A percentile compares a stretch with the other conserved stretches of the same genome.
These are phyloP conservation scores for Aspergillus sclerotialis DNA, from an alignment of 2,329 filamentous ascomycete species.

Conservation along the genomic window DNA sequence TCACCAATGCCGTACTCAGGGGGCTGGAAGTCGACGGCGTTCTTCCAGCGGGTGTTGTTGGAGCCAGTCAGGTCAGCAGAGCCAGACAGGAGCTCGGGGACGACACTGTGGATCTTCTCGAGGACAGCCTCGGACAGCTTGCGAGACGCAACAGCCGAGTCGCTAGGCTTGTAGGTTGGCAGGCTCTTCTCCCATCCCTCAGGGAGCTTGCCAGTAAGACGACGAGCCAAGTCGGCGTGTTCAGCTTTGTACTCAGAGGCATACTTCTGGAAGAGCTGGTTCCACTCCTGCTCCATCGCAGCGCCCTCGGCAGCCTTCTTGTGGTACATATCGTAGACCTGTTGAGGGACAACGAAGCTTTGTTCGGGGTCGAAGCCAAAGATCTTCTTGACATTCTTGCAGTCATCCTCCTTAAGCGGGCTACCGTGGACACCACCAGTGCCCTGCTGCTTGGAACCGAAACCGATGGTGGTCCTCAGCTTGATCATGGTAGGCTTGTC, in stretches of 20 bases:
- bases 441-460: slow-evolving; percentile 85
- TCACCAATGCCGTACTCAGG: slow-evolving; percentile 77
- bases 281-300: slow-evolving; percentile 89
- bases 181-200: slow-evolving; percentile 95
- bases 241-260: slow-evolving; percentile 67
- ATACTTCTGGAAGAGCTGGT: slow-evolving; percentile 86
- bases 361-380: slow-evolving; percentile 95
- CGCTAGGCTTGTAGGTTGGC: slow-evolving; percentile 80
- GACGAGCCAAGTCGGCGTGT: slow-evolving; percentile 72
- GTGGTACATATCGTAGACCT: slow-evolving; percentile 87
- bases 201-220: slow-evolving; percentile 74
- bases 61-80: slow-evolving; percentile 97
- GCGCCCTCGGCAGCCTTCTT: slow-evolving; percentile 81
- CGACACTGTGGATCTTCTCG: slow-evolving; percentile 69
- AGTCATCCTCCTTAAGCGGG: slow-evolving; percentile 89
- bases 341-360: slow-evolving; percentile 85
- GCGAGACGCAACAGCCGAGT: slow-evolving; percentile 80
- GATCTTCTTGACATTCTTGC: slow-evolving; percentile 85
- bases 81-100: slow-evolving; percentile 91
- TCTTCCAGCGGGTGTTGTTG: slow-evolving; percentile 98
- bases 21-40: slow-evolving; percentile 94
- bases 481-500: slow-evolving; percentile 97
- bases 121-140: slow-evolving; percentile 96
- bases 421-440: slow-evolving; percentile 95
- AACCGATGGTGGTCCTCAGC: slow-evolving; percentile 95